Evolutionary conservation across 805 yeast species (phyloP).

Genomic region (Saturnispora dispora): DNA sequence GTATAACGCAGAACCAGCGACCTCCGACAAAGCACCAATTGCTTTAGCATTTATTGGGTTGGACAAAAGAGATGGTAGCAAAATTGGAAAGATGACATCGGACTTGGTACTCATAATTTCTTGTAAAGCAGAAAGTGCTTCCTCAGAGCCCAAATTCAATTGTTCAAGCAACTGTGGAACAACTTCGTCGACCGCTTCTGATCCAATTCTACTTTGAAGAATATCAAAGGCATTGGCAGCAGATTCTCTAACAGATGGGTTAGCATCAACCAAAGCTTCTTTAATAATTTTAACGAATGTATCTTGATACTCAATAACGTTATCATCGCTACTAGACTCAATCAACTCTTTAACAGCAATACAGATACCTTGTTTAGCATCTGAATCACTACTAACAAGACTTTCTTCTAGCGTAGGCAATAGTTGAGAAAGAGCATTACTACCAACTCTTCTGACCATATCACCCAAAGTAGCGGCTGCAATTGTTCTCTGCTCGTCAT

Average conservation of each 20-base stretch:
- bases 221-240: conserved; percentile 89
- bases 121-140: conserved; percentile 79
- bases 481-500: conserved; percentile 68
- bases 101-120: conserved; percentile 89
- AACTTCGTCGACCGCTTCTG: conserved; percentile 77
- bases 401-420: conserved; percentile 76
- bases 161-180: conserved; percentile 72
- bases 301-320: conserved; percentile 55
- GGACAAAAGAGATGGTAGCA: conserved; percentile 73
- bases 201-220: conserved; percentile 74
- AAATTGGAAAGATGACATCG: conserved; percentile 86
- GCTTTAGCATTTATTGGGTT: conserved; percentile 90
- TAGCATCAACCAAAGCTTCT: conserved; percentile 67
- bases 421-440: conserved; percentile 72
- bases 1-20: conserved; percentile 77
- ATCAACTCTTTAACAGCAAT: conserved; percentile 83
- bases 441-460: conserved; percentile 87
- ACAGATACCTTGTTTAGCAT: conserved; percentile 93
- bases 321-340: conserved; percentile 56
- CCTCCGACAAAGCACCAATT: conserved; percentile 76
- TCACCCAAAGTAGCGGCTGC: conserved; percentile 95
- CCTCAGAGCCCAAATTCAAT: conserved; percentile 53
- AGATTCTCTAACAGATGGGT: conserved; percentile 71
- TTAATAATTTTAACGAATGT: conserved; percentile 68
- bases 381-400: conserved; percentile 54